Base-by-base conservation (phyloP, 2,329 filamentous ascomycete genomes). In the Neonectria sp. region DNA sequence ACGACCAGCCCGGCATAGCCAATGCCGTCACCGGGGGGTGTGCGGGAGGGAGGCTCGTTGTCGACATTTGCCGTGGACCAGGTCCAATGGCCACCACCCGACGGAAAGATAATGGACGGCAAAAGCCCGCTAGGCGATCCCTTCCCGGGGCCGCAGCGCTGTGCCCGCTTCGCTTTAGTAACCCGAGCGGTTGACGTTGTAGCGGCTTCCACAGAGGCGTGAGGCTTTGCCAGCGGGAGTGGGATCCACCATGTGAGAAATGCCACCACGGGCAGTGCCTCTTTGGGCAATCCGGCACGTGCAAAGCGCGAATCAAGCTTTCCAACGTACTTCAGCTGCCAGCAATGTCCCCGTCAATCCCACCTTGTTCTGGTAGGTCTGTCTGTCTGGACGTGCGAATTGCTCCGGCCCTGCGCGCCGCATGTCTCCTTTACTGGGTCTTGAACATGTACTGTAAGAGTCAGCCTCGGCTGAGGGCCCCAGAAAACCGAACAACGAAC, bases 251-350 rank as follows among this genome's bases (percentile, higher is more conserved):
- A 6, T 13, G 49, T 33, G 49, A 17, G 48, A 52, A 40, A 35
- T 12, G n/a, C 12, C n/a, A 35, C 31, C 3, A 17, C 51, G 21
- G 53, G 9, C 15, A 11, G 29, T 37, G 25, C 55, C 17, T 15
- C 13, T 27, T 58, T 24, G 40, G 55, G 55, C 43, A 48, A 48
- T 48, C 4, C 27, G 8, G 56, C 56, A 59, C 56, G 56, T 59
- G 43, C 43, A 35, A 48, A 35, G 6, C 31, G n/a, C 31, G 21
- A 53, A 53, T 37, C 51, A 35, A 53, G 51, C 51, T 53, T 53
- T 53, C 29, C 51, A 21, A 25, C 11, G 13, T n/a, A 52, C 15
- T 52, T 31, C 49, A 31, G 15, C 17, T n/a, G 25, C 13, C 25
- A 17, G 15, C 25, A 29, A 29, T 51, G 13, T 5, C 25, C 27